A percentile compares a stretch with the other conserved stretches of the same genome.
phyloP scores from a whole-genome alignment of 306 rosid genomes.

The Pachyrhizus erosus region DNA sequence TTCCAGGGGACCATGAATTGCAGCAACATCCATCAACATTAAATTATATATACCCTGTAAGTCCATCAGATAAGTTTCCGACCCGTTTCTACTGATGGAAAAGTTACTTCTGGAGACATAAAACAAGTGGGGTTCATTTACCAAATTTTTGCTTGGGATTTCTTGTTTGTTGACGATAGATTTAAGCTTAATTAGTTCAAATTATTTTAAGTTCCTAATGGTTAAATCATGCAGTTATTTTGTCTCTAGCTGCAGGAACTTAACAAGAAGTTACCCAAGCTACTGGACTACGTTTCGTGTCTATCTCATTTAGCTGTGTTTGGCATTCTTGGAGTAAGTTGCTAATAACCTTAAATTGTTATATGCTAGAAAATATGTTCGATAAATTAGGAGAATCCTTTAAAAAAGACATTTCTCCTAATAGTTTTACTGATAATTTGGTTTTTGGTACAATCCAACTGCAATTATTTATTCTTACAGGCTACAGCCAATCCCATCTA shows the following conservation, averaged over 20 bases:
- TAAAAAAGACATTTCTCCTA: not conserved
- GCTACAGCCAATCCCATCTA: not conserved
- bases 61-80: constrained; percentile 38
- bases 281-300: constrained; percentile 47
- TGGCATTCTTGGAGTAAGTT: constrained; percentile 55
- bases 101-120: not conserved
- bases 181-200: not conserved
- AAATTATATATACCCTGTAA: not conserved
- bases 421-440: not conserved
- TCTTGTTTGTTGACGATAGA: not conserved
- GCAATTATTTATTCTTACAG: too few relatives aligned
- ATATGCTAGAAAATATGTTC: not conserved
- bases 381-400: not conserved
- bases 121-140: constrained; percentile 49
- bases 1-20: not conserved
- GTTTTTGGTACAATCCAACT: not conserved
- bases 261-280: constrained; percentile 31
- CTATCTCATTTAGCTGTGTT: constrained; percentile 26
- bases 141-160: not conserved
- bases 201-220: not conserved
- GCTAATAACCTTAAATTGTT: not conserved
- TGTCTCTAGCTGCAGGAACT: constrained; percentile 13
- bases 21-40: not conserved
- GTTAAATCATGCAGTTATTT: constrained; percentile 4
- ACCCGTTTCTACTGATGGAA: not conserved